phyloP scores from a whole-genome alignment of 1,139 yeast genomes.

The Taphrina wiesneri region DNA sequence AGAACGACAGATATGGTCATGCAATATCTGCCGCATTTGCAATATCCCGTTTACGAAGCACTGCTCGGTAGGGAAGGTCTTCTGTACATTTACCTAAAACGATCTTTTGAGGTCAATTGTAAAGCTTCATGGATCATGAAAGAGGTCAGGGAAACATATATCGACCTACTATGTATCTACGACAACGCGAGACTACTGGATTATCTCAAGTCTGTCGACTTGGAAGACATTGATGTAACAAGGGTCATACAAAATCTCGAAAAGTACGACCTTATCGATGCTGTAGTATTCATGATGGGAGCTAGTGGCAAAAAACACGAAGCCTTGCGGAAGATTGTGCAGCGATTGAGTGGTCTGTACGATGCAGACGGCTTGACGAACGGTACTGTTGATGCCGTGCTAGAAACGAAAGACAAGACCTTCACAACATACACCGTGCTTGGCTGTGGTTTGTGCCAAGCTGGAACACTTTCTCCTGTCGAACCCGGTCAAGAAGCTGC shows the following conservation, averaged over 20 bases:
- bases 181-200: conserved; percentile 36
- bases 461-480: neutral
- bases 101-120: conserved; percentile 36
- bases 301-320: conserved; percentile 37
- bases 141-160: conserved; percentile 34
- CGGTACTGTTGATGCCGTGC: neutral
- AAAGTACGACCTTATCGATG: conserved; percentile 38
- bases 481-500: neutral
- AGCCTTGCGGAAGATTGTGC: conserved; percentile 36
- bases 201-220: conserved; percentile 37
- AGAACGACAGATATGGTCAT: conserved; percentile 41
- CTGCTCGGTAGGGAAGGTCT: conserved; percentile 34
- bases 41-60: conserved; percentile 36
- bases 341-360: neutral
- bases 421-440: neutral
- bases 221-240: conserved; percentile 36
- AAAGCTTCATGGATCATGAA: conserved; percentile 3
- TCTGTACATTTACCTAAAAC: conserved; percentile 41
- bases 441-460: conserved; percentile 5
- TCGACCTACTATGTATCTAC: conserved; percentile 41
- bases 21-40: conserved; percentile 42
- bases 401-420: neutral
- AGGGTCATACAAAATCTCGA: conserved; percentile 38
- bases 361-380: neutral
- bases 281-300: conserved; percentile 39